A percentile compares a stretch with the other conserved stretches of the same genome.
phyloP scores from a whole-genome alignment of 2,329 filamentous ascomycete genomes.

The Hymenoscyphus salicellus region DNA sequence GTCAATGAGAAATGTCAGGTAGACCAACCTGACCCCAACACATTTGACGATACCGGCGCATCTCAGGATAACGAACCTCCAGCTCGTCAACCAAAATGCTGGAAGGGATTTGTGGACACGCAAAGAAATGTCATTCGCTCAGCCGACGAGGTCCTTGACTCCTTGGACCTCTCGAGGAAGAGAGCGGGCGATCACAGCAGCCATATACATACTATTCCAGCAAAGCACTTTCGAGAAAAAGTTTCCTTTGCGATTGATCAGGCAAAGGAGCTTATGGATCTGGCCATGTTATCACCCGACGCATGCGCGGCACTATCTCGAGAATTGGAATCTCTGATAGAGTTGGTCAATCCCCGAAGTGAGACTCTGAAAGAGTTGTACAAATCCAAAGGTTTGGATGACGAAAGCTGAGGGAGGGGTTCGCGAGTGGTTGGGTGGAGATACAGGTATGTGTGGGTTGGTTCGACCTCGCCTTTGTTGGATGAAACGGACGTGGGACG shows the following conservation, averaged over 20 bases:
- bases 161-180: neutral
- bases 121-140: neutral
- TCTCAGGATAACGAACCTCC: neutral
- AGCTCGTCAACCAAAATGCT: neutral
- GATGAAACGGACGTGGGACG: neutral
- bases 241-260: slow-evolving; percentile 12
- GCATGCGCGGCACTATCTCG: slow-evolving; percentile 24
- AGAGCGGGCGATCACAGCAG: neutral
- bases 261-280: slow-evolving; percentile 20
- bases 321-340: slow-evolving; percentile 24
- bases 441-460: neutral
- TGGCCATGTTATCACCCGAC: slow-evolving; percentile 14
- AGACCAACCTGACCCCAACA: neutral
- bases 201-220: neutral
- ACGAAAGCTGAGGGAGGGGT: neutral
- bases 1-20: neutral
- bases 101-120: neutral
- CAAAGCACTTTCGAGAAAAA: slow-evolving; percentile 7
- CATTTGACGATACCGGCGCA: too few relatives aligned
- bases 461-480: neutral
- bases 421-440: neutral
- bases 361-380: slow-evolving; percentile 16
- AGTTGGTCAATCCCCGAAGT: slow-evolving; percentile 20
- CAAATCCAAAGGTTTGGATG: neutral
- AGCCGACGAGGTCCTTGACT: neutral